These are phyloP conservation scores for Kodamaea fungicola DNA, from an alignment of 1,139 yeast species.

Conservation along the genomic window DNA sequence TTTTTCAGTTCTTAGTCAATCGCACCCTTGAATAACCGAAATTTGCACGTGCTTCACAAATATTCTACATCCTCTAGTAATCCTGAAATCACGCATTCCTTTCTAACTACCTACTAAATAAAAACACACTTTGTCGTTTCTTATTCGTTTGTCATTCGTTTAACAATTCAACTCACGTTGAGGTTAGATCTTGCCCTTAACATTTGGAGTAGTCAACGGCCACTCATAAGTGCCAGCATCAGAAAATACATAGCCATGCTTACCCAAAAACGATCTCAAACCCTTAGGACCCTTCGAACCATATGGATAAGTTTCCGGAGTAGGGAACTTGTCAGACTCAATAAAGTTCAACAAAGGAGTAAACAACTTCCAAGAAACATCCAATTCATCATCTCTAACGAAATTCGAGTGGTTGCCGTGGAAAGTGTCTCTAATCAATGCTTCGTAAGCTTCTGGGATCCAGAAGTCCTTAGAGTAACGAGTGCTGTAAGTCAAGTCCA, in stretches of 20 bases:
- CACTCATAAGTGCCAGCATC: slow-evolving; percentile 67
- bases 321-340: slow-evolving; percentile 66
- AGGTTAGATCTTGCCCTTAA: slow-evolving; percentile 37
- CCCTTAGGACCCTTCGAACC: slow-evolving; percentile 88
- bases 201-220: slow-evolving; percentile 70
- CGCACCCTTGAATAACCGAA: too few relatives aligned
- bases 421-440: slow-evolving; percentile 85
- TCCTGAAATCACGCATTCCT: too few relatives aligned
- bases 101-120: too few relatives aligned
- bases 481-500: slow-evolving; percentile 79
- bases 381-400: slow-evolving; percentile 97
- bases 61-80: too few relatives aligned
- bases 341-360: slow-evolving; percentile 83
- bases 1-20: too few relatives aligned
- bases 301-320: slow-evolving; percentile 69
- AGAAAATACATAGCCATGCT: slow-evolving; percentile 68
- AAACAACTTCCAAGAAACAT: slow-evolving; percentile 86
- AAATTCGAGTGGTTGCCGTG: slow-evolving; percentile 95
- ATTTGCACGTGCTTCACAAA: too few relatives aligned
- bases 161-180: too few relatives aligned
- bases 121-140: too few relatives aligned
- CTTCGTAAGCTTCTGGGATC: slow-evolving; percentile 98
- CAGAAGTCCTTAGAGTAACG: slow-evolving; percentile 81
- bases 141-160: too few relatives aligned
- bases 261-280: slow-evolving; percentile 56